Conservation (phyloP, 495 filamentous ascomycete genomes). For the Penicillium turbatum region DNA sequence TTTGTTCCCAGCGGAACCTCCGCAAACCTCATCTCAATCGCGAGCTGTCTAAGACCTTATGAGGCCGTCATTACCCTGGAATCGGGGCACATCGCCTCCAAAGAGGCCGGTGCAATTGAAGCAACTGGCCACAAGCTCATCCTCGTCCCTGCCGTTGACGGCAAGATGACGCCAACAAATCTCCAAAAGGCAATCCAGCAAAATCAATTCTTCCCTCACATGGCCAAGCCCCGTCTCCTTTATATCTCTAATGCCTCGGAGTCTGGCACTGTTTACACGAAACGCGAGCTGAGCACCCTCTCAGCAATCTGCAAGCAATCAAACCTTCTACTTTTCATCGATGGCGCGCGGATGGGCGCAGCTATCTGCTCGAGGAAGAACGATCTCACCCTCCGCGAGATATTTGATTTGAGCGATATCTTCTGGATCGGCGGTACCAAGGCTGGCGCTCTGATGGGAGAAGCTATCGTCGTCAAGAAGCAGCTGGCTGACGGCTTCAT, state of each 20-base stretch:
- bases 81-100: conserved; percentile 40
- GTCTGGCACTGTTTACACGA: conserved; percentile 40
- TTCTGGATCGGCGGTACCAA: conserved; percentile 49
- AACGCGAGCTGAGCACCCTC: conserved; percentile 29
- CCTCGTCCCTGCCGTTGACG: conserved; percentile 32
- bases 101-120: conserved; percentile 45
- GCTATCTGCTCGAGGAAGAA: conserved; percentile 33
- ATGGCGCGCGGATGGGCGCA: conserved; percentile 40
- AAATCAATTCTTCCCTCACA: conserved; percentile 43
- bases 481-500: conserved; percentile 36
- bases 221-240: conserved; percentile 41
- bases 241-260: conserved; percentile 46
- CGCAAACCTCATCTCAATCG: conserved; percentile 43
- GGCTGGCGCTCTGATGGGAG: conserved; percentile 40
- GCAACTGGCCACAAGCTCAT: conserved; percentile 46
- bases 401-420: conserved; percentile 38
- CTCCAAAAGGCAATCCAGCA: conserved; percentile 33
- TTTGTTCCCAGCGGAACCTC: conserved; percentile 45
- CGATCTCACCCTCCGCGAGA: conserved; percentile 34
- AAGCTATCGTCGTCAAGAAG: conserved; percentile 40
- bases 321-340: conserved; percentile 37
- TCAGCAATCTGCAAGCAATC: conserved; percentile 32
- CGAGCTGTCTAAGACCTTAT: conserved; percentile 41
- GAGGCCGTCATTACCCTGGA: conserved; percentile 42
- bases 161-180: conserved; percentile 39